Base-by-base conservation (phyloP, 768 basidiomycete species). In the Cubamyces sp. region DNA sequence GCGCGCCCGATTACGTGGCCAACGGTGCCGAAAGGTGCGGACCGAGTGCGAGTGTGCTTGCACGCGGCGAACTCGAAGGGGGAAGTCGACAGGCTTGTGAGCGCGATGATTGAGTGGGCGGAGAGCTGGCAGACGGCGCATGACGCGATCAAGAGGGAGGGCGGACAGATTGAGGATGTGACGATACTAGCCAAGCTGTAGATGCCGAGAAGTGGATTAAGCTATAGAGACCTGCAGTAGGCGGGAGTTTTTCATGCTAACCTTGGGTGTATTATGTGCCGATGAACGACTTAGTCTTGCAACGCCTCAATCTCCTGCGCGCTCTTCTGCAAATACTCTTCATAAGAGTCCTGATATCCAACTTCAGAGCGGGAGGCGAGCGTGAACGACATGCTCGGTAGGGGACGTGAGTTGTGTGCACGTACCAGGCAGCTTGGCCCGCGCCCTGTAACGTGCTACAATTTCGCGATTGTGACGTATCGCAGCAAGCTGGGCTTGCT, bases 41-140 rank as follows among this genome's bases (percentile, higher is more conserved):
- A 95, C 62, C 84, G 95, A 18, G 88, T 98, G 2, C 76, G 96
- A 3, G 84, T 98, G n/a, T 98, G 96, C 72, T 69, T 98, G 26
- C 91, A 95, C 69, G 86, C 94, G 0, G 86, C 82, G 1, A 93
- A 96, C 68, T 84, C 86, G 34, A 60, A 68, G 2, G 79, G 76
- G 41, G 87, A 96, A 28, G 79, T 96, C 3, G 82, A 85, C 41
- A 70, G 74, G 15, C 75, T 97, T 14, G 70, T 67, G 47, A 25
- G 25, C 28, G 70, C 54, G 54, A 68, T 69, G 65, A 57, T 67
- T 7, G 70, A 69, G 52, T 73, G 71, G 71, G 71, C 71, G 52
- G 45, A 57, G 51, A 54, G 40, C 23, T 62, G 68, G 66, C 50
- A 64, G 56, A 25, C 23, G 43, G 53, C 57, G 42, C 50, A 61